These are phyloP conservation scores for Psophocarpus tetragonolobus DNA, from an alignment of 306 rosid genomes.

Conservation along the genomic window DNA sequence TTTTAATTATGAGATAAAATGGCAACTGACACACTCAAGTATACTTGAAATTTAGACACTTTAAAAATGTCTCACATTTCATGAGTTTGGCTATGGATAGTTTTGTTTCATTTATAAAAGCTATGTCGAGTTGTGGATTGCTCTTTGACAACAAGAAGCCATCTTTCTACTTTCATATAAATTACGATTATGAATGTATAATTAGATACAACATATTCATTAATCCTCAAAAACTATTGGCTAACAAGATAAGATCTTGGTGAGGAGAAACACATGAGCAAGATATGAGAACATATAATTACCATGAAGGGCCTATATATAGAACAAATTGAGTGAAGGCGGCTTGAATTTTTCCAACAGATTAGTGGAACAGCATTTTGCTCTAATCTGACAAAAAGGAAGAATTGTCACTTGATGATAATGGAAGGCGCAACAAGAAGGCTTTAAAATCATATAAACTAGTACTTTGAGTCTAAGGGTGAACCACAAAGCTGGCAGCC, in stretches of 20 bases:
- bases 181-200: neutral
- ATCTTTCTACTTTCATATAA: slow-evolving; percentile 1
- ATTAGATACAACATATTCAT: slow-evolving; percentile 13
- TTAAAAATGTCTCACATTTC: neutral
- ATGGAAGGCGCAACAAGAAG: slow-evolving; percentile 7
- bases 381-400: slow-evolving; percentile 39
- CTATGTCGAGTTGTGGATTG: neutral
- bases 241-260: neutral
- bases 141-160: slow-evolving; percentile 13
- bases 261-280: slow-evolving; percentile 27
- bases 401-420: slow-evolving; percentile 25
- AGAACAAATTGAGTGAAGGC: slow-evolving; percentile 55
- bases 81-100: slow-evolving; percentile 10
- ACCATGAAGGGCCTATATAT: slow-evolving; percentile 92
- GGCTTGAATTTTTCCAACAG: slow-evolving; percentile 67
- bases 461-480: slow-evolving; percentile 58
- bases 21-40: neutral
- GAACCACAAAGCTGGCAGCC: slow-evolving; percentile 86
- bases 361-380: slow-evolving; percentile 46
- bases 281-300: slow-evolving; percentile 16
- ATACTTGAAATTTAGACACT: neutral
- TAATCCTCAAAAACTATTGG: slow-evolving; percentile 8
- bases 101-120: neutral
- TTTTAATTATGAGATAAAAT: neutral
- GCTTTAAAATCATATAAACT: slow-evolving; percentile 15